These are phyloP conservation scores for Saccharomycopsis hybrid DNA, from an alignment of 1,139 yeast species.

Conservation along the genomic window DNA sequence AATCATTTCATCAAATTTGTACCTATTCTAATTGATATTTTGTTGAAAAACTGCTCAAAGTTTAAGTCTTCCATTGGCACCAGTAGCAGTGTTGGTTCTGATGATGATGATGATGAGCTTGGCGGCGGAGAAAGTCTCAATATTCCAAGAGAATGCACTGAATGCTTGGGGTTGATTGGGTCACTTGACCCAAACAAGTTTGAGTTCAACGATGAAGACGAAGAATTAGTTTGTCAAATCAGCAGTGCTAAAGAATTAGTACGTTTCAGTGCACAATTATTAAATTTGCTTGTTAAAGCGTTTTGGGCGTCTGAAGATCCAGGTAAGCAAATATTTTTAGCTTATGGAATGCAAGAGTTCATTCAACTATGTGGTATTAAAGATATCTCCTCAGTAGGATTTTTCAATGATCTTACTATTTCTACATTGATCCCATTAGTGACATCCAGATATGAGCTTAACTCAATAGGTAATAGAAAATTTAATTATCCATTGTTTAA, in stretches of 20 bases:
- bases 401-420: conserved; percentile 60
- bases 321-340: conserved; percentile 72
- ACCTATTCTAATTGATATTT: conserved; percentile 25
- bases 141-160: conserved; percentile 45
- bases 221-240: conserved; percentile 50
- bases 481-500: conserved; percentile 47
- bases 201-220: conserved; percentile 38
- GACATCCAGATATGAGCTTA: conserved; percentile 62
- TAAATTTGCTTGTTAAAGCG: conserved; percentile 59
- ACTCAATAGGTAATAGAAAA: conserved; percentile 36
- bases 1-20: conserved; percentile 29
- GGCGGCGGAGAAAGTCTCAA: no score
- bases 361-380: conserved; percentile 49
- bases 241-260: conserved; percentile 57
- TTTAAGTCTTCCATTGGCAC: conserved; percentile 21
- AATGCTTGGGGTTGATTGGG: conserved; percentile 72
- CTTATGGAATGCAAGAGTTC: conserved; percentile 86
- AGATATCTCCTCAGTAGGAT: conserved; percentile 23
- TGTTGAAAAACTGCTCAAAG: conserved; percentile 21
- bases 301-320: conserved; percentile 93
- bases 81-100: no score
- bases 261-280: conserved; percentile 33
- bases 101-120: no score
- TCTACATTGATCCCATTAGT: conserved; percentile 73
- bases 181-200: conserved; percentile 45